These are phyloP conservation scores for Aspergillus sp. DNA, from an alignment of 2,329 filamentous ascomycete species.

Conservation along the genomic window DNA sequence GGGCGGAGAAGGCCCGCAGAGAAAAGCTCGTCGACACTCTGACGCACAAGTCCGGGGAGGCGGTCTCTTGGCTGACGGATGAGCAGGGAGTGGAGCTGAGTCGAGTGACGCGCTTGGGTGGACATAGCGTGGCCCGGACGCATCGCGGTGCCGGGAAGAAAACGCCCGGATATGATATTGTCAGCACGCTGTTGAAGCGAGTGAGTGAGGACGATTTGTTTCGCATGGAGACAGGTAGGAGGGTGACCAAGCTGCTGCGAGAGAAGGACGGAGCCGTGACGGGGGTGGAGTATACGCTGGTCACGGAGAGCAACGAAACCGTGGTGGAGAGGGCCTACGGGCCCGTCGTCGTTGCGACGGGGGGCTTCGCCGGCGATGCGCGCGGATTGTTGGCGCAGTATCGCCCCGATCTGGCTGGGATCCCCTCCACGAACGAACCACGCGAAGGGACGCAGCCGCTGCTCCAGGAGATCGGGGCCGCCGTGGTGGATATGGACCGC, in stretches of 20 bases:
- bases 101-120: conserved; percentile 59
- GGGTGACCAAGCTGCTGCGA: conserved; percentile 54
- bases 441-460: conserved; percentile 54
- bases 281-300: conserved; percentile 53
- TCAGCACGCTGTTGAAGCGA: conserved; percentile 53
- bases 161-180: conserved; percentile 61
- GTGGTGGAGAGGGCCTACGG: conserved; percentile 40
- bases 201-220: conserved; percentile 53
- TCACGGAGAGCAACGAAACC: conserved; percentile 17
- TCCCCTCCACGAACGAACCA: conserved; percentile 64
- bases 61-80: conserved; percentile 58
- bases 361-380: conserved; percentile 64
- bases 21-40: conserved; percentile 51
- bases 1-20: conserved; percentile 33
- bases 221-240: conserved; percentile 51
- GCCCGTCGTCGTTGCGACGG: conserved; percentile 60
- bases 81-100: conserved; percentile 59
- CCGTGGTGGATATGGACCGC: conserved; percentile 46
- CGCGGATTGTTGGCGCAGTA: conserved; percentile 56
- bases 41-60: conserved; percentile 48
- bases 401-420: conserved; percentile 58
- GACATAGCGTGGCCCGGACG: conserved; percentile 57
- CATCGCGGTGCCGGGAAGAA: conserved; percentile 56
- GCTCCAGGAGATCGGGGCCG: conserved; percentile 40
- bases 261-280: conserved; percentile 36